Percentiles rank a stretch among this genome's conserved stretches.
These are phyloP conservation scores for Periconia sp. DNA, from an alignment of 2,329 filamentous ascomycete species.

Conservation along the genomic window DNA sequence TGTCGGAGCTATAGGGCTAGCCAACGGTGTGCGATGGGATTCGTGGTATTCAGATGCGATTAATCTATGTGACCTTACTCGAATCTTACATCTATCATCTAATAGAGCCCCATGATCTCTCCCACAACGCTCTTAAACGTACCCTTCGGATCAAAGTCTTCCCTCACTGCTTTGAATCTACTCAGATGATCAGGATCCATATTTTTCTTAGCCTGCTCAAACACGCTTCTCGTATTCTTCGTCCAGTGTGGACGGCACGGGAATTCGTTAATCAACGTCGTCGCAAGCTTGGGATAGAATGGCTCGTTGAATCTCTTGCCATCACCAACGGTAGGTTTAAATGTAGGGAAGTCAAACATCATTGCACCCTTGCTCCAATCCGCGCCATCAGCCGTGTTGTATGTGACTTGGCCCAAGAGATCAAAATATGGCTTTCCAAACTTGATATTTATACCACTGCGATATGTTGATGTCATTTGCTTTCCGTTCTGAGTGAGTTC, in stretches of 20 bases:
- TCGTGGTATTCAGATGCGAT: no score
- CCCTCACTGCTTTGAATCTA: constrained; percentile 56
- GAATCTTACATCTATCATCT: not conserved
- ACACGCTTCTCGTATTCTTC: constrained; percentile 59
- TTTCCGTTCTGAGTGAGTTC: constrained; percentile 49
- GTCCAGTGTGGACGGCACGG: constrained; percentile 61
- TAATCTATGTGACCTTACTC: no score
- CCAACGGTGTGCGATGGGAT: no score
- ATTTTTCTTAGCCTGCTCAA: constrained; percentile 54
- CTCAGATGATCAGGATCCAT: constrained; percentile 54
- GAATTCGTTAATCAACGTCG: constrained; percentile 57
- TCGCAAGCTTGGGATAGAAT: constrained; percentile 57
- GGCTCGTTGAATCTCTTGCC: constrained; percentile 57
- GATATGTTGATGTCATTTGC: constrained; percentile 58
- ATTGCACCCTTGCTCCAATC: constrained; percentile 59
- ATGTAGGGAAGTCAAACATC: constrained; percentile 62
- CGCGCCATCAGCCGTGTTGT: constrained; percentile 54
- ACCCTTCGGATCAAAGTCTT: constrained; percentile 57
- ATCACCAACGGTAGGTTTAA: constrained; percentile 54
- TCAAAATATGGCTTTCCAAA: constrained; percentile 58
- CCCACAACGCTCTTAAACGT: constrained; percentile 57
- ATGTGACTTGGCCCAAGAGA: constrained; percentile 58
- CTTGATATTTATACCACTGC: constrained; percentile 61
- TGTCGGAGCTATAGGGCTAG: no score
- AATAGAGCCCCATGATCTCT: constrained; percentile 54